These are phyloP conservation scores for Castanea crenata DNA, from an alignment of 306 rosid genomes.

Conservation along the genomic window DNA sequence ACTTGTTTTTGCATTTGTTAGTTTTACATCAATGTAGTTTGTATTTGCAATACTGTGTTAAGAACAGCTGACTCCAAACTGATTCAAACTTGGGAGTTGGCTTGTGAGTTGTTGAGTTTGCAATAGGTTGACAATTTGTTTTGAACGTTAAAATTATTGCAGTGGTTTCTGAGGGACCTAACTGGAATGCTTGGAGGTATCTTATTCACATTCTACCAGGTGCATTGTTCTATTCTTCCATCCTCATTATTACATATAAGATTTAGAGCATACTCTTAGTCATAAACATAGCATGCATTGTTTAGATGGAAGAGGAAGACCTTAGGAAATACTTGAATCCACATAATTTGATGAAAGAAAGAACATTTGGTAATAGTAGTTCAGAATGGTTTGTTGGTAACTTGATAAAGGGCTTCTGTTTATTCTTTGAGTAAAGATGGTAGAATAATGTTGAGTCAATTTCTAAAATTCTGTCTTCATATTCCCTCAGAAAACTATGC, in stretches of 20 bases:
- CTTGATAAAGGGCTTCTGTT: neutral
- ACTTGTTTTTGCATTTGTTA: neutral
- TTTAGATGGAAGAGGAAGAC: neutral
- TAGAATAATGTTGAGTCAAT: slow-evolving; percentile 13
- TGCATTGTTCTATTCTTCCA: slow-evolving; percentile 16
- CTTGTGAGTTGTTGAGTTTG: slow-evolving; percentile 25
- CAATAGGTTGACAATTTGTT: slow-evolving; percentile 16
- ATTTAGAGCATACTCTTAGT: neutral
- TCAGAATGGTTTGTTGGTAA: slow-evolving; percentile 1
- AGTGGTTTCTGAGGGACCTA: slow-evolving; percentile 99
- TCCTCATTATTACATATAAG: neutral
- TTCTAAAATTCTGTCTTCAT: slow-evolving; percentile 5
- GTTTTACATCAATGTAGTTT: neutral
- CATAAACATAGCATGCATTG: neutral
- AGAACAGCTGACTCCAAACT: slow-evolving; percentile 5
- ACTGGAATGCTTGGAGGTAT: slow-evolving; percentile 99
- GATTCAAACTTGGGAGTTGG: slow-evolving; percentile 24
- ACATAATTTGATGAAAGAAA: neutral
- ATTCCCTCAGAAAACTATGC: neutral
- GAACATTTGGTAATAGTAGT: neutral
- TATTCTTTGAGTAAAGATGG: neutral
- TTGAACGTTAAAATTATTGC: slow-evolving; percentile 39
- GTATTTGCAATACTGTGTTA: neutral
- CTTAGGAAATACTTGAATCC: neutral
- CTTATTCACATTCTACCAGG: slow-evolving; percentile 96